phyloP scores from a whole-genome alignment of 805 yeast species.

The Schizosaccharomyces octosporus region DNA sequence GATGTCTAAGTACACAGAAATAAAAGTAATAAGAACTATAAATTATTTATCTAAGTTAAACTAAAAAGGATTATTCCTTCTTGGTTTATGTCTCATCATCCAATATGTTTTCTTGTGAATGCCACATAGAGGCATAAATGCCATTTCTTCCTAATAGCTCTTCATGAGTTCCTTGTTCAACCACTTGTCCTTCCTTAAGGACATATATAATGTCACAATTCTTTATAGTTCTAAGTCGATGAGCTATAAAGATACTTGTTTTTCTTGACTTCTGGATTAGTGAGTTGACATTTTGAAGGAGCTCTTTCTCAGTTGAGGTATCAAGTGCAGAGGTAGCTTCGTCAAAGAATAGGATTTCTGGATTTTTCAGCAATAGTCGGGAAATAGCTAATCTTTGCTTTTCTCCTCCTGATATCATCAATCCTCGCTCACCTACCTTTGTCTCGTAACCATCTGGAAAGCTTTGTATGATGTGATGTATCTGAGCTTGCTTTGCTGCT shows the following conservation, averaged over 20 bases:
- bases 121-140: constrained; percentile 62
- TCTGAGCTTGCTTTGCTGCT: constrained; percentile 37
- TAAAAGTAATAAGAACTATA: too few species aligned
- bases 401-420: constrained; percentile 99
- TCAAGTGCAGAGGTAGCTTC: constrained; percentile 76
- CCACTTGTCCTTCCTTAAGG: constrained; percentile 48
- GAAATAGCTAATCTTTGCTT: constrained; percentile 89
- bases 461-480: constrained; percentile 13
- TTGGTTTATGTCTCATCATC: background rate
- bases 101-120: background rate
- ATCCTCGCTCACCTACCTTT: constrained; percentile 42
- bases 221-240: constrained; percentile 20
- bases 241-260: constrained; percentile 76
- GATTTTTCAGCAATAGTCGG: constrained; percentile 56
- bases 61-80: background rate
- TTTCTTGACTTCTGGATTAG: constrained; percentile 27
- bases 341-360: constrained; percentile 83
- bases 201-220: constrained; percentile 69
- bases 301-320: constrained; percentile 79
- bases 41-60: too few species aligned
- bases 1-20: too few species aligned
- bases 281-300: constrained; percentile 45
- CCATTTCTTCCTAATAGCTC: constrained; percentile 32
- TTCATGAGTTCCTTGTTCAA: constrained; percentile 69
- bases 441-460: constrained; percentile 37